Conservation (phyloP, 805 yeast species). For the Cyberlindnera veronae region DNA sequence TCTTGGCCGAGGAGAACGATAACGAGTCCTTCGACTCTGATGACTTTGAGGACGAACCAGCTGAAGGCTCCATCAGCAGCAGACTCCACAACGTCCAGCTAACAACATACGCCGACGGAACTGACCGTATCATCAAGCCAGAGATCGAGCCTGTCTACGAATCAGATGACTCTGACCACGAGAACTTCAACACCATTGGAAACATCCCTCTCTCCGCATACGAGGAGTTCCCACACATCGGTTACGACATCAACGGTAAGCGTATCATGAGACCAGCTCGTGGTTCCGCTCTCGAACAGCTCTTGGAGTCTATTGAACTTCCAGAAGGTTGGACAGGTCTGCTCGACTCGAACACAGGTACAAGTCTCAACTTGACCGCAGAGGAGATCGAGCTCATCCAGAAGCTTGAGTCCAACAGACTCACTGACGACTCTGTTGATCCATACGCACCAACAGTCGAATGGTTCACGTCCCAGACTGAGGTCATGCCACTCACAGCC, state of each 20-base stretch:
- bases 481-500: conserved; percentile 88
- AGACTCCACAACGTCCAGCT: conserved; percentile 28
- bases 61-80: conserved; percentile 29
- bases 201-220: conserved; percentile 90
- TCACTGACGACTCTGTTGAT: conserved; percentile 72
- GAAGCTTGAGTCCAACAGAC: conserved; percentile 81
- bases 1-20: conserved; percentile 53
- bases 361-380: conserved; percentile 70
- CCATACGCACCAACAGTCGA: conserved; percentile 94
- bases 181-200: conserved; percentile 86
- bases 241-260: conserved; percentile 95
- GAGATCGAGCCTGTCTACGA: conserved; percentile 95
- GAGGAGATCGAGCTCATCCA: conserved; percentile 89
- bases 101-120: conserved; percentile 72
- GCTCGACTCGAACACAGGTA: conserved; percentile 85
- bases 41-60: conserved; percentile 53
- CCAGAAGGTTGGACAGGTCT: conserved; percentile 99
- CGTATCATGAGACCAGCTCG: conserved; percentile 98
- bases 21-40: conserved; percentile 35
- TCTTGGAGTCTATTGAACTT: conserved; percentile 84
- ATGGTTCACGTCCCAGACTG: conserved; percentile 87
- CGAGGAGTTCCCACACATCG: conserved; percentile 96
- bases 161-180: conserved; percentile 84
- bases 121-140: conserved; percentile 72
- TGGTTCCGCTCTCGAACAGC: conserved; percentile 88